These are phyloP conservation scores for Serpula lacrymans DNA, from an alignment of 768 basidiomycete species.

Conservation along the genomic window DNA sequence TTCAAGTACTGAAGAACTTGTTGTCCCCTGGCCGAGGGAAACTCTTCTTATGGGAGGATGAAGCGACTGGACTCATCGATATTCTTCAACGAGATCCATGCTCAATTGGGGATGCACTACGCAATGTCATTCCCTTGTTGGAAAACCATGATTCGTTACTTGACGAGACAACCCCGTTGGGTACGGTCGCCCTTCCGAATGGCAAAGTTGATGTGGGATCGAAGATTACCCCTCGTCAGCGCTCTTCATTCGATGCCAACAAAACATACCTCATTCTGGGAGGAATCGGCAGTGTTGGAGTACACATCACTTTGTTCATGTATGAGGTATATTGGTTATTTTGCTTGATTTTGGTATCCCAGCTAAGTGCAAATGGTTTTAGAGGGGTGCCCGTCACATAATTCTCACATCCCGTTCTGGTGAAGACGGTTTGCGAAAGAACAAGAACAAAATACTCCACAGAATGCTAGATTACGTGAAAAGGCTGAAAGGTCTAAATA, in stretches of 20 bases:
- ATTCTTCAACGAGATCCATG: too few relatives aligned
- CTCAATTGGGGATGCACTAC: too few relatives aligned
- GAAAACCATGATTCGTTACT: too few relatives aligned
- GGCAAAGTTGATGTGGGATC: too few relatives aligned
- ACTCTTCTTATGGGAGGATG: too few relatives aligned
- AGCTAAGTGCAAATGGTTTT: not conserved
- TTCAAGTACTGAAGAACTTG: too few relatives aligned
- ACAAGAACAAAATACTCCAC: slow-evolving; percentile 17
- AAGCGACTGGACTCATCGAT: too few relatives aligned
- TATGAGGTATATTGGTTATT: slow-evolving; percentile 33
- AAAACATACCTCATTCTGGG: slow-evolving; percentile 37
- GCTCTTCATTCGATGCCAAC: slow-evolving; percentile 22
- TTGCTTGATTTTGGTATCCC: not conserved
- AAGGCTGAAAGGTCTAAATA: not conserved
- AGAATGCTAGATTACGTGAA: slow-evolving; percentile 27
- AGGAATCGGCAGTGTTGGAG: slow-evolving; percentile 36
- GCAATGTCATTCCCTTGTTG: too few relatives aligned
- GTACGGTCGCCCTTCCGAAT: too few relatives aligned
- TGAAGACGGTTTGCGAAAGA: slow-evolving; percentile 14
- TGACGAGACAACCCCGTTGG: too few relatives aligned
- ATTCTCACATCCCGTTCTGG: slow-evolving; percentile 37
- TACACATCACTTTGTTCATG: slow-evolving; percentile 39
- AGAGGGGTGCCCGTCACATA: slow-evolving; percentile 36
- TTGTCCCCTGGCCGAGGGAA: too few relatives aligned
- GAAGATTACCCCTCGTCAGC: too few relatives aligned